These are phyloP conservation scores for Cryptosporidium xiaoi DNA, from an alignment of 169 alveolate species.

Conservation along the genomic window DNA sequence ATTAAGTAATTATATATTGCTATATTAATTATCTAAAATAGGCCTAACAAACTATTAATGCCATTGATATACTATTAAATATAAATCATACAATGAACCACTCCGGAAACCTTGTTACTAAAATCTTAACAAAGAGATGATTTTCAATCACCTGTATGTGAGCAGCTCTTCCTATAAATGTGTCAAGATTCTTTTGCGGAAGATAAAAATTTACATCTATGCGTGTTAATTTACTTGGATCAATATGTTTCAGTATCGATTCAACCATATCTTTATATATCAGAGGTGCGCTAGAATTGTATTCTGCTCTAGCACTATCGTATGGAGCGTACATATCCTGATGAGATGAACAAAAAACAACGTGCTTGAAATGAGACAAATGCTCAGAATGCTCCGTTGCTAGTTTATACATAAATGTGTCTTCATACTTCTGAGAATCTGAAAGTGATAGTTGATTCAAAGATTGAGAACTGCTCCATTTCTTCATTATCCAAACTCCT, in stretches of 20 bases:
- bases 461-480: constrained; percentile 88
- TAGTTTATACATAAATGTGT: constrained; percentile 86
- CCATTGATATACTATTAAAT: background rate
- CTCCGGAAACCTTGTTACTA: constrained; percentile 87
- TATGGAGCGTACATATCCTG: constrained; percentile 92
- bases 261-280: constrained; percentile 86
- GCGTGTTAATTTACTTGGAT: constrained; percentile 82
- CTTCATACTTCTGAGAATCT: constrained; percentile 83
- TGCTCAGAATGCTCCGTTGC: constrained; percentile 79
- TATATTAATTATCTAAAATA: too few relatives aligned
- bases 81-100: constrained; percentile 78
- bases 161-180: constrained; percentile 94
- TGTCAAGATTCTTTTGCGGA: constrained; percentile 87
- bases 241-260: constrained; percentile 80
- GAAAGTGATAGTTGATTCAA: constrained; percentile 86
- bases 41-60: too few relatives aligned
- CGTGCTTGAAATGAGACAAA: constrained; percentile 83
- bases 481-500: constrained; percentile 92
- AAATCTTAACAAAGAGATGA: constrained; percentile 88
- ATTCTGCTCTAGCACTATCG: constrained; percentile 90
- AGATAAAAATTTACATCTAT: constrained; percentile 90
- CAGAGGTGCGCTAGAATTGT: constrained; percentile 79
- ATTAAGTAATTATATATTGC: too few relatives aligned
- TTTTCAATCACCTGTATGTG: constrained; percentile 93
- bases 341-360: constrained; percentile 85